Evolutionary conservation across 169 alveolate species (phyloP), one percentile per base, ranked within the genome.

Genomic region (Perkinsus olseni): DNA sequence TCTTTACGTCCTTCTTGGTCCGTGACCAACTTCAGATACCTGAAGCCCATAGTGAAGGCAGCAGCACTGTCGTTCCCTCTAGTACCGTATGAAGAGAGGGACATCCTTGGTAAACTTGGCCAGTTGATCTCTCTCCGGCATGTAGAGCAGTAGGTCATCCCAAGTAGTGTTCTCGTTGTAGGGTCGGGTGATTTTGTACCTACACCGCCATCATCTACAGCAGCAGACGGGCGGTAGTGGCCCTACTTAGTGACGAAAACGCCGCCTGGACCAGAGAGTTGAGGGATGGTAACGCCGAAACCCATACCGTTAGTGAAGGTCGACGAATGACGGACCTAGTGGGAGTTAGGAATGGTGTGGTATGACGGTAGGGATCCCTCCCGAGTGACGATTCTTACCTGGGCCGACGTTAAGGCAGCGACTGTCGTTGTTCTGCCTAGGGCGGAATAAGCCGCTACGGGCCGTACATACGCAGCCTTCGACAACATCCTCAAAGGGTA

Each of bases 11-110:
- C 39, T 28, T 91, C 93, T 28, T 91, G 93, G 74, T 91, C 93
- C 8, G 93, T 91, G 48, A 91, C 93, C 74, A 91, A 17, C 34
- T 91, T 91, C 36, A 91, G 93, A 45, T 91, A 91, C 74, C 62
- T 91, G 40, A 17, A 8, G 37, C n/a, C 82, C 82, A 62, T 28
- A 62, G 82, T 62, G 17, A 24, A 21, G 82, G 31, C 0, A 13
- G 8, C 28, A 0, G 8, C 28, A 28, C 37, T 4, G 0, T 62
- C 28, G 34, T 4, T n/a, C n/a, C n/a, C n/a, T n/a, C 28, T 1
- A 62, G 82, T 62, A 62, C 82, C 82, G 13, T 62, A 62, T 62
- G 34, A 62, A n/a, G 4, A 91, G 92, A 11, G 39, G 74, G 40
- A 91, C 93, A 10, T 91, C 82, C 39, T 91, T 91, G 38, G 74